Conservation (phyloP, 225 moss, liverwort and hornwort species). For the Polytrichum commune region DNA sequence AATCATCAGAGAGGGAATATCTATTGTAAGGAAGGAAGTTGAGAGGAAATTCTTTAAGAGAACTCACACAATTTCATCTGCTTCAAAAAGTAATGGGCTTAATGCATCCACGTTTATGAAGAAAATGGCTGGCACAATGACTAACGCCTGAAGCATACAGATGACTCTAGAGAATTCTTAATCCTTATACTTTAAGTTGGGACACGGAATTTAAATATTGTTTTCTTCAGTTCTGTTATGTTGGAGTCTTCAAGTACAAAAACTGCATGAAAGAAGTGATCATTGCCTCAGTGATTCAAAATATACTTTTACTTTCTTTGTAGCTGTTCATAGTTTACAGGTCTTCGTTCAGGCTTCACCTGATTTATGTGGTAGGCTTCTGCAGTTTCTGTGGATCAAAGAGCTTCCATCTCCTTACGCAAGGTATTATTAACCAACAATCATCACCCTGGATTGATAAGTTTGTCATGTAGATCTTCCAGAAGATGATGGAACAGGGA, state of each 20-base stretch:
- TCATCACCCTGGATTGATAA: not conserved
- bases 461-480: slow-evolving; percentile 8
- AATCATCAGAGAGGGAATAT: not conserved
- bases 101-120: too few species aligned
- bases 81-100: too few species aligned
- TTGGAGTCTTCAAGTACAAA: too few species aligned
- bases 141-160: too few species aligned
- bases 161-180: too few species aligned
- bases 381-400: not conserved
- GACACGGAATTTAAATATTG: too few species aligned
- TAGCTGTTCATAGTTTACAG: not conserved
- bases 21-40: not conserved
- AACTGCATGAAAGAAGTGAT: too few species aligned
- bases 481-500: slow-evolving; percentile 19
- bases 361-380: too few species aligned
- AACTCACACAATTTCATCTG: not conserved
- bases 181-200: too few species aligned
- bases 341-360: too few species aligned
- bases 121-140: too few species aligned
- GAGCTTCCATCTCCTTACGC: not conserved
- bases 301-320: not conserved
- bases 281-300: not conserved
- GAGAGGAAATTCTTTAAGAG: not conserved
- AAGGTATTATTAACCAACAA: not conserved
- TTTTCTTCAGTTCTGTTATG: too few species aligned